These are phyloP conservation scores for Limonium bicolor DNA, from an alignment of 148 eudicot species.

Conservation along the genomic window DNA sequence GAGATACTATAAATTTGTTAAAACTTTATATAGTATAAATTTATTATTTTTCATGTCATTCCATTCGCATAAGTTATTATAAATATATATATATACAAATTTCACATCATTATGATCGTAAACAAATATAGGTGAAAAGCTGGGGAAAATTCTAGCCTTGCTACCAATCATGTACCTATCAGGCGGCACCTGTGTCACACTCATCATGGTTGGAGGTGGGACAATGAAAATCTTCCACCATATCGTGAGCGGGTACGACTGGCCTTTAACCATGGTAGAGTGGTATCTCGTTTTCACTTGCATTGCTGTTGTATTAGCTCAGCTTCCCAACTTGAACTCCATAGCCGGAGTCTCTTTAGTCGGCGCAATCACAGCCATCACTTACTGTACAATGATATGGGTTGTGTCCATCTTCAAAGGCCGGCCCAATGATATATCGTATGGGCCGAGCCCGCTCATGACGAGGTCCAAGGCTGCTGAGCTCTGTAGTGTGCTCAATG, in stretches of 20 bases:
- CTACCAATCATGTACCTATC: conserved; percentile 76
- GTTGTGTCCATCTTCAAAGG: conserved; percentile 28
- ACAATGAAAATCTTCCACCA: conserved; percentile 39
- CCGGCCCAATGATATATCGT: conserved; percentile 18
- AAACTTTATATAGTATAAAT: too few relatives aligned
- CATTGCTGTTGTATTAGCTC: conserved; percentile 44
- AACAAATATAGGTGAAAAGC: conserved; percentile 32
- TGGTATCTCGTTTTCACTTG: conserved; percentile 61
- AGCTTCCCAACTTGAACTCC: conserved; percentile 80
- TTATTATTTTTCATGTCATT: too few relatives aligned
- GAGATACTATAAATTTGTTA: too few relatives aligned
- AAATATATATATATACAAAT: background rate
- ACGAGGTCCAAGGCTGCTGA: conserved; percentile 14
- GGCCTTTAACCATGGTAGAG: conserved; percentile 20
- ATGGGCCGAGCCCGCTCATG: conserved; percentile 6
- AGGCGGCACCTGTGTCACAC: conserved; percentile 66
- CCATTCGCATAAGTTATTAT: too few relatives aligned
- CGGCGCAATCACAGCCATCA: conserved; percentile 45
- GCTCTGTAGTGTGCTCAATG: conserved; percentile 30
- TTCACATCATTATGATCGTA: background rate
- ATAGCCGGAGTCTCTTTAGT: conserved; percentile 58
- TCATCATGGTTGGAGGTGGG: conserved; percentile 58
- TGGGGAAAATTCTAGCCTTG: conserved; percentile 50
- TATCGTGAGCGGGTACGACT: conserved; percentile 15
- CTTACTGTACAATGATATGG: conserved; percentile 59